A percentile compares a stretch with the other conserved stretches of the same genome.
phyloP scores from a whole-genome alignment of 257 asterid species.

The Ocimum tenuiflorum region DNA sequence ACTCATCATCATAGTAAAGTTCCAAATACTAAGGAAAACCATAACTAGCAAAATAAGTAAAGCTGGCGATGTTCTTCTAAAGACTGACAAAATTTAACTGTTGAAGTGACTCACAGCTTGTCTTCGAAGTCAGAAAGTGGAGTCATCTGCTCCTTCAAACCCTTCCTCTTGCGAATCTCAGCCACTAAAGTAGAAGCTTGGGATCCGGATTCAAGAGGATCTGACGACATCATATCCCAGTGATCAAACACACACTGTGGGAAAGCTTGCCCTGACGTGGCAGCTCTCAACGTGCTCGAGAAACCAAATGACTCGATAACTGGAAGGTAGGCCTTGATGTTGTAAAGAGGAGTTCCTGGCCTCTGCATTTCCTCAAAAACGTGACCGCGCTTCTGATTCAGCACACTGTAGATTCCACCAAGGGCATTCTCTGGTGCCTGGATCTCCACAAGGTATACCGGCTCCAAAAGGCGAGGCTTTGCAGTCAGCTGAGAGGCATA shows the following conservation, averaged over 20 bases:
- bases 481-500: constrained; percentile 41
- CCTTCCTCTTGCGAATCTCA: constrained; percentile 40
- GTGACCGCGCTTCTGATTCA: constrained; percentile 45
- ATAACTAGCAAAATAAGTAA: neutral
- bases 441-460: constrained; percentile 40
- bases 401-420: constrained; percentile 44
- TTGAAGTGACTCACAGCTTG: constrained; percentile 24
- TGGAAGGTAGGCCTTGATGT: constrained; percentile 38
- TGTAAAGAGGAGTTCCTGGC: constrained; percentile 41
- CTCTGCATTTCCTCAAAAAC: constrained; percentile 45
- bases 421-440: constrained; percentile 47
- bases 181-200: constrained; percentile 31
- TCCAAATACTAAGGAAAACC: neutral
- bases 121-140: constrained; percentile 42
- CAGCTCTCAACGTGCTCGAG: constrained; percentile 38
- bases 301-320: constrained; percentile 41
- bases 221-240: constrained; percentile 44
- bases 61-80: no score
- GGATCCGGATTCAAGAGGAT: constrained; percentile 35
- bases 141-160: constrained; percentile 46
- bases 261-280: constrained; percentile 43
- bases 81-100: neutral
- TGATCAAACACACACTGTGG: constrained; percentile 46
- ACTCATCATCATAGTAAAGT: neutral
- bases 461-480: constrained; percentile 41